Conservation (phyloP, 73 alveolate species). For the Tetrahymena elliotti region DNA sequence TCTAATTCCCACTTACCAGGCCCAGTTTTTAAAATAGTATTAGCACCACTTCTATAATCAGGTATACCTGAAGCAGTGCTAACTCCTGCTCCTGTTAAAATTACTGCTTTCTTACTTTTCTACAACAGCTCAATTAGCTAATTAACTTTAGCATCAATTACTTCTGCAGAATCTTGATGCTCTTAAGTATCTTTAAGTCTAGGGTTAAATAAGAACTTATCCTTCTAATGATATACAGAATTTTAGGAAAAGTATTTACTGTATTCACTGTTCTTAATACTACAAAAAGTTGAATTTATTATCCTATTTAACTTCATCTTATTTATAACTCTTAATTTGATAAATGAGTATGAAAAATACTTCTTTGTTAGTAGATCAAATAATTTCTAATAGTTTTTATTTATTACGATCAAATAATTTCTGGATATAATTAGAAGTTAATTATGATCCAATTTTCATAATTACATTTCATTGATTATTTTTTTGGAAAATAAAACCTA, state of each 20-base stretch:
- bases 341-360: background rate
- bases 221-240: background rate
- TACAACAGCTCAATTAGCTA: constrained; percentile 50
- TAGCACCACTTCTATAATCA: constrained; percentile 63
- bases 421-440: background rate
- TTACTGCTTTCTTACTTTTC: constrained; percentile 51
- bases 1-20: constrained; percentile 44
- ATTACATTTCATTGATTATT: background rate
- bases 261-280: background rate
- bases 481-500: too few relatives aligned
- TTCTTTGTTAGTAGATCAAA: too few relatives aligned
- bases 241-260: background rate
- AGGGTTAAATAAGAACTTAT: background rate
- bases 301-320: background rate
- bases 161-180: constrained; percentile 12
- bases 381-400: background rate
- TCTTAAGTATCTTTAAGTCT: constrained; percentile 16
- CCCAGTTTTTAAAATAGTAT: constrained; percentile 43
- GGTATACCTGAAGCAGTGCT: constrained; percentile 88
- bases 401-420: background rate
- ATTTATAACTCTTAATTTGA: background rate
- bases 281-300: background rate
- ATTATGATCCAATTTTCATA: background rate
- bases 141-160: constrained; percentile 44
- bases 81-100: constrained; percentile 86